Conservation (phyloP, 495 filamentous ascomycete species). For the Terfezia claveryi region DNA sequence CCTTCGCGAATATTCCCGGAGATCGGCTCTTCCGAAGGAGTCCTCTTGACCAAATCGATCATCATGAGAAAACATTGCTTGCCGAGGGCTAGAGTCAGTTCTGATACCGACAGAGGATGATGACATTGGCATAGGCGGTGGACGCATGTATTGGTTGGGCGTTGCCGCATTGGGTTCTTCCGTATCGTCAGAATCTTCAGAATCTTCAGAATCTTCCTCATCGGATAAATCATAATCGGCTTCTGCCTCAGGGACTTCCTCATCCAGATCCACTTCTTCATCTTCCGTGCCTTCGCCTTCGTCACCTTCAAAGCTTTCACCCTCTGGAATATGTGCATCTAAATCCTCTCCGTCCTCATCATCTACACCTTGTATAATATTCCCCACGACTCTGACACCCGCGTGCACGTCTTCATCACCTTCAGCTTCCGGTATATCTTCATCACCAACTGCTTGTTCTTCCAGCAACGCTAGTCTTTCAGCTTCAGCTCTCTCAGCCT, state of each 20-base stretch:
- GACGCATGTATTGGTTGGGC: slow-evolving; percentile 17
- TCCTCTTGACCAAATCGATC: slow-evolving; percentile 13
- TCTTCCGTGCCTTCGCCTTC: slow-evolving; percentile 13
- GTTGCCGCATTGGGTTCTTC: slow-evolving; percentile 24
- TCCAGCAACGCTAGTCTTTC: slow-evolving; percentile 44
- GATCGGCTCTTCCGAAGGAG: slow-evolving; percentile 9
- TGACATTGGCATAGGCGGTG: not conserved
- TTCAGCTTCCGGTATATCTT: slow-evolving; percentile 17
- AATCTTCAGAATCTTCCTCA: slow-evolving; percentile 24
- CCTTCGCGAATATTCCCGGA: slow-evolving; percentile 4
- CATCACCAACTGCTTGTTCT: slow-evolving; percentile 30
- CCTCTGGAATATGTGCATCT: slow-evolving; percentile 15
- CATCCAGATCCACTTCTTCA: slow-evolving; percentile 13
- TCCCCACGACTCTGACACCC: slow-evolving; percentile 3
- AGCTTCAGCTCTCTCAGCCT: slow-evolving; percentile 54
- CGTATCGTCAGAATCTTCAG: slow-evolving; percentile 18
- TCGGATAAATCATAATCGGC: slow-evolving; percentile 21
- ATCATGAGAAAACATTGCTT: slow-evolving; percentile 18
- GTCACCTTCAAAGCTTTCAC: slow-evolving; percentile 13
- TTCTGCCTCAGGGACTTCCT: slow-evolving; percentile 12
- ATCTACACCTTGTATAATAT: slow-evolving; percentile 2
- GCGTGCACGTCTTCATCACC: slow-evolving; percentile 6
- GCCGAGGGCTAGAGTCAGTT: slow-evolving; percentile 15
- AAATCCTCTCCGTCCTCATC: slow-evolving; percentile 6
- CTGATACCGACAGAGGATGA: not conserved